Conservation (phyloP, 169 alveolate genomes). For the Plasmodium vivax region DNA sequence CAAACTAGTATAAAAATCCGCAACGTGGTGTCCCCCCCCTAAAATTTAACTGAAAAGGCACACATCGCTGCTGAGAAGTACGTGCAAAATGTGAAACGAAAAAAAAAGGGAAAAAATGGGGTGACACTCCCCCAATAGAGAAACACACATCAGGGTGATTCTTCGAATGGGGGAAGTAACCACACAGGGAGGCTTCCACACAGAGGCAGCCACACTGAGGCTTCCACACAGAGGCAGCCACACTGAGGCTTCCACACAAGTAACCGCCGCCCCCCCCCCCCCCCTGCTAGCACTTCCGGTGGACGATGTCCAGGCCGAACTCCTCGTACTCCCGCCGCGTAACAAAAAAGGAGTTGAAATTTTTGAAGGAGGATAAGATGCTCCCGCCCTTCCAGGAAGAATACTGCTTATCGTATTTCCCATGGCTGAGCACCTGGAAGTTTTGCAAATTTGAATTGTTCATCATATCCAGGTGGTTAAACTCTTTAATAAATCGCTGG, state of each 20-base stretch:
- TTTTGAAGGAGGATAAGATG: conserved; percentile 49
- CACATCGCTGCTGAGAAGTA: neutral
- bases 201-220: no score
- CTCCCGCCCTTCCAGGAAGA: conserved; percentile 73
- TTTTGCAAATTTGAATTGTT: neutral
- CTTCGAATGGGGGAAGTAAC: neutral
- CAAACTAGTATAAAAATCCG: neutral
- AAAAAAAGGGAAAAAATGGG: neutral
- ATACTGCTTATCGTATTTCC: conserved; percentile 35
- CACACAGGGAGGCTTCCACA: neutral
- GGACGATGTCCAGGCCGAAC: conserved; percentile 43
- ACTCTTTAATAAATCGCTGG: conserved; percentile 39
- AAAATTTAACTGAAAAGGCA: neutral
- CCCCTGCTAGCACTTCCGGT: conserved; percentile 13
- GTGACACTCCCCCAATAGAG: neutral
- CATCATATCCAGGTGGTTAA: conserved; percentile 5
- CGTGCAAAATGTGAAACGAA: neutral
- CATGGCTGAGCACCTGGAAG: conserved; percentile 19
- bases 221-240: no score
- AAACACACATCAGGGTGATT: neutral
- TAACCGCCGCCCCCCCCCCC: no score
- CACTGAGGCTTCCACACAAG: neutral
- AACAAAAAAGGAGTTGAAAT: conserved; percentile 63
- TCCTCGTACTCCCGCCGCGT: conserved; percentile 51
- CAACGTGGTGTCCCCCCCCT: neutral